Evolutionary conservation across 768 basidiomycete genomes (phyloP), one percentile per base, ranked within the genome.

Genomic region (Podaxis carcinomalis): DNA sequence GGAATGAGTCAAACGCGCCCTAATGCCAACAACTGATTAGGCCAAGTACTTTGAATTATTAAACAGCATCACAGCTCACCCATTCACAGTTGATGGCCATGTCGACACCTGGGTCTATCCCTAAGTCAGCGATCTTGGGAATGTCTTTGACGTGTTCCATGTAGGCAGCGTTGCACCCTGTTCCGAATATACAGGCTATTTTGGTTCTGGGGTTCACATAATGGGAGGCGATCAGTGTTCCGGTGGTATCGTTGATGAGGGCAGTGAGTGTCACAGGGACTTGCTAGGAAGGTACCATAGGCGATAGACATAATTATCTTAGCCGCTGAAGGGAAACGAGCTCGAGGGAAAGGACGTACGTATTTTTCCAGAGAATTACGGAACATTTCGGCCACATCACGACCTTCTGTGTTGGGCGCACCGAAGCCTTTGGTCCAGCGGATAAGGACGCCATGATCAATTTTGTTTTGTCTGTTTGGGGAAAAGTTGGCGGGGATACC

Each of bases 341-440:
- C 32, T 32, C 16, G n/a, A 36, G n/a, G 35, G 37, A 50, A 58
- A 25, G 32, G 4, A 77, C 89, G 10, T 57, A 94, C 93, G 69
- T 83, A 78, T 80, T 89, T 92, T 59, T 78, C 79, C 50, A 99
- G 83, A 13, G 92, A 89, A 59, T 86, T 74, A 52, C 86, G 84
- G 78, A 99, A 96, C 93, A 99, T 95, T 40, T 80, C 90, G 3
- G 93, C 95, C 11, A 96, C 94, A 68, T 99, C 93, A 57, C 83
- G 78, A 16, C 95, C 95, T 74, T 98, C 97, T 16, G 93, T 94
- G 70, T 95, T 93, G 4, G 83, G 72, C 0, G 91, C 91, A 35
- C 94, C 94, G 68, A 98, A 98, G 64, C 97, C 97, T 74, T 99
- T 99, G n/a, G 97, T 99, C 97, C 97, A 99, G 16, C 96, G 89